Conservation (phyloP, 2,329 filamentous ascomycete genomes). For the Aspergillus niger region DNA sequence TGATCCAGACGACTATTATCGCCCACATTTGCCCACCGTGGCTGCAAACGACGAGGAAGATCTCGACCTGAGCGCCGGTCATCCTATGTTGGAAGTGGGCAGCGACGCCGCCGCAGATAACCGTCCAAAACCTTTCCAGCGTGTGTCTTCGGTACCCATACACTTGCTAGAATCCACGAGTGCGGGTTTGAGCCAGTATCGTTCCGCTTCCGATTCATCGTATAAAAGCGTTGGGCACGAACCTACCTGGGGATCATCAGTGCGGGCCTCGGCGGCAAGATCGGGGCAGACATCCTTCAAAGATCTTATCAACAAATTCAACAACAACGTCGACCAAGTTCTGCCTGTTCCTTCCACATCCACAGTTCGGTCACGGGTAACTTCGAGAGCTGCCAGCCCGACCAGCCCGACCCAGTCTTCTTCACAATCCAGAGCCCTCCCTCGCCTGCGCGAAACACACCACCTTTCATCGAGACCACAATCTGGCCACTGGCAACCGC, state of each 20-base stretch:
- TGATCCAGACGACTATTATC: conserved; percentile 56
- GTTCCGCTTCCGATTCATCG: conserved; percentile 37
- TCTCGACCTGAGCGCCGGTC: conserved; percentile 15
- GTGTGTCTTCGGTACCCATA: conserved; percentile 31
- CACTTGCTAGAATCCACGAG: conserved; percentile 27
- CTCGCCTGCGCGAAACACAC: conserved; percentile 25
- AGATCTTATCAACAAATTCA: conserved; percentile 77
- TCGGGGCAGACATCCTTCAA: conserved; percentile 69
- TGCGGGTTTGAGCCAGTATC: conserved; percentile 28
- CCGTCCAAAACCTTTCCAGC: conserved; percentile 19
- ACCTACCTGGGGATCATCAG: conserved; percentile 21
- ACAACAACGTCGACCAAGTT: conserved; percentile 59
- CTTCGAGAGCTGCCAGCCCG: conserved; percentile 42
- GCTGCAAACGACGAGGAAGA: conserved; percentile 30
- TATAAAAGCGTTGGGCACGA: conserved; percentile 21
- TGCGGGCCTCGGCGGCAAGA: conserved; percentile 24
- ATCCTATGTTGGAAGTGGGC: conserved; percentile 22
- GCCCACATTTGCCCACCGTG: conserved; percentile 45
- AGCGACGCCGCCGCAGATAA: conserved; percentile 26
- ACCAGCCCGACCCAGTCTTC: conserved; percentile 28
- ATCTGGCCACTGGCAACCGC: conserved; percentile 22
- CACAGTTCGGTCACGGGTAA: conserved; percentile 34
- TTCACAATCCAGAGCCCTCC: conserved; percentile 33
- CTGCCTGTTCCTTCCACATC: conserved; percentile 44
- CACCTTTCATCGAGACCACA: conserved; percentile 21